Base-by-base conservation (phyloP, 768 basidiomycete genomes). In the Tephrocybe sp. region DNA sequence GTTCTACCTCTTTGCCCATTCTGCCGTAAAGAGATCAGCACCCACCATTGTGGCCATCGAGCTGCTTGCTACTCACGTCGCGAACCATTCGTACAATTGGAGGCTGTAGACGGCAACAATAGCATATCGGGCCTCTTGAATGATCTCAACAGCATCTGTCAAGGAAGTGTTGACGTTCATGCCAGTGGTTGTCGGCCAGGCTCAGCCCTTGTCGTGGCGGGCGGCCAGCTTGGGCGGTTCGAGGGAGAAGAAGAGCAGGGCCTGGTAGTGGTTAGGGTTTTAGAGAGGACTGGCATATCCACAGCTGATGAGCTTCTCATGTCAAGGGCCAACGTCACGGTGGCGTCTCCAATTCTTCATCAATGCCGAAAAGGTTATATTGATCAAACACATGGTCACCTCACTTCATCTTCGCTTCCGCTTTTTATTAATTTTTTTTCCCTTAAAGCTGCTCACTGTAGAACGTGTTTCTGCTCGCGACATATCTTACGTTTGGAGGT, bases 61-160 rank as follows among this genome's bases (percentile, higher is more conserved):
- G 21, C 19, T 13, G 26, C 47, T 16, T 22, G 19, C 37, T 16
- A 59, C 72, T 44, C 52, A 76, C 74, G 60, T 64, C 26, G 58
- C 52, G 9, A 70, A 37, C 71, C 71, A 73, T 48, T 76, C 73
- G 51, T 69, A 73, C 3, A 71, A 16, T 48, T 64, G 63, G 28
- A 75, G 45, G 18, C 47, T 54, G 21, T 66, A 63, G 22, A 67
- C 66, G 1, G 69, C 65, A 8, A 62, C 57, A 27, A 74, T 63
- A 19, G 65, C 65, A 57, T 66, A 68, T 30, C 69, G 63, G 9
- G 61, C 56, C 28, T 58, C 60, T 16, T 52, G 52, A 26, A 65
- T 61, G 32, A 51, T 57, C 32, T 28, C 38, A 31, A 58, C 15
- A 24, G 48, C 57, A 44, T 38, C 26, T 27, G 44, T 3, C 36